Evolutionary conservation across 1,284 basidiomycete genomes (phyloP).

Genomic region (Sporisorium exsertum): DNA sequence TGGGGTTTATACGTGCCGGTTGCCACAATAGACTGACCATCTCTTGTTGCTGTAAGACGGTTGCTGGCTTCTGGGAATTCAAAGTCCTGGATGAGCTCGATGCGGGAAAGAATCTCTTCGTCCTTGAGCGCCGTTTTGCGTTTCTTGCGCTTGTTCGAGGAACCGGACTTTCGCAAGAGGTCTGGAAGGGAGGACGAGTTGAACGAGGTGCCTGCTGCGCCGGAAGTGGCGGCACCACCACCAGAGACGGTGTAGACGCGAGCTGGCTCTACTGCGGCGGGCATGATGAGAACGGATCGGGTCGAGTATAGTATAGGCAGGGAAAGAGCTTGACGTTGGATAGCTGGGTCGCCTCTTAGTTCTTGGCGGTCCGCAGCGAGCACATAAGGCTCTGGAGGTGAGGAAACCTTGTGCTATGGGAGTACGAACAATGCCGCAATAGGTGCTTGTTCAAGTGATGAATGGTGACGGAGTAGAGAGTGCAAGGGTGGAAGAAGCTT

Average conservation of each 20-base stretch:
- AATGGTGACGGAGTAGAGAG: background rate
- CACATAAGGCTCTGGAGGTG: conserved; percentile 5
- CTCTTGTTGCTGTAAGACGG: conserved; percentile 86
- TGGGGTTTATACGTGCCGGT: conserved; percentile 99
- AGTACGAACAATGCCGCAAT: background rate
- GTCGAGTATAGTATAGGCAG: background rate
- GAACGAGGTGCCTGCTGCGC: conserved; percentile 60
- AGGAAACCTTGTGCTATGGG: background rate
- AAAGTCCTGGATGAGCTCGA: conserved; percentile 79
- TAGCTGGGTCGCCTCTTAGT: conserved; percentile 10
- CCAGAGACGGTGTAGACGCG: conserved; percentile 66
- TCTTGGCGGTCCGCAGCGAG: conserved; percentile 2
- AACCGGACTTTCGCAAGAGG: conserved; percentile 62
- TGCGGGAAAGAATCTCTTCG: conserved; percentile 60
- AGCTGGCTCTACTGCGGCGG: conserved; percentile 60
- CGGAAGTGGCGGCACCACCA: conserved; percentile 46
- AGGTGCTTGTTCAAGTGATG: background rate
- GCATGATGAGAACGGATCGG: conserved; percentile 27
- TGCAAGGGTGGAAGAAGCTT: background rate
- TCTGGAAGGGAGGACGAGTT: conserved; percentile 68
- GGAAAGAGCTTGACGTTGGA: background rate
- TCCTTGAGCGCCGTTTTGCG: conserved; percentile 55
- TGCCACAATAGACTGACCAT: conserved; percentile 90
- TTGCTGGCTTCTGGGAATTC: conserved; percentile 97
- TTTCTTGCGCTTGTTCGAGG: conserved; percentile 67